Conservation (phyloP, 257 asterid species). For the Jasminum sambac region DNA sequence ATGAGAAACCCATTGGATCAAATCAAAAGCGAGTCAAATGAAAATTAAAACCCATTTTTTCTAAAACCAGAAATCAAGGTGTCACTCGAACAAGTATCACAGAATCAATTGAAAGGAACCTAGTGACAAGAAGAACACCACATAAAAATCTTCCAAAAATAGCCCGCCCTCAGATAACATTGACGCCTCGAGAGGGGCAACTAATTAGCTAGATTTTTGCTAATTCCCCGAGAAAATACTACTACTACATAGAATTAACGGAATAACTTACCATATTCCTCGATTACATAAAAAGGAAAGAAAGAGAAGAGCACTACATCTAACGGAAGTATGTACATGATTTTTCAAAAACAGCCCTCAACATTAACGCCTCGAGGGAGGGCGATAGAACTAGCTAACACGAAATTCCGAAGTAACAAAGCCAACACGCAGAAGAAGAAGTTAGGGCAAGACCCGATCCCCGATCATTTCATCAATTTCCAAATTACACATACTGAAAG, state of each 20-base stretch:
- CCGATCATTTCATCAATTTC: background rate
- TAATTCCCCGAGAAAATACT: background rate
- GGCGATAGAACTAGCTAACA: background rate
- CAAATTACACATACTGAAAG: background rate
- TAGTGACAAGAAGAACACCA: background rate
- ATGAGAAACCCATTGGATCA: background rate
- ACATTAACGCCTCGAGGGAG: background rate
- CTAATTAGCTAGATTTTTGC: background rate
- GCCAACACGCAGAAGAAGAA: background rate
- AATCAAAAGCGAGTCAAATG: background rate
- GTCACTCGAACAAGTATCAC: background rate
- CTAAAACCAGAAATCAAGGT: background rate
- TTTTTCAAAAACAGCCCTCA: background rate
- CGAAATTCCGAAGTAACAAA: background rate
- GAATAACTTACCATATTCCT: background rate
- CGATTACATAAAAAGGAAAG: background rate
- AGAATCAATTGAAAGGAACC: background rate
- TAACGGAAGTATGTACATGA: background rate
- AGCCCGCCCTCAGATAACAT: background rate
- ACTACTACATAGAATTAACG: background rate
- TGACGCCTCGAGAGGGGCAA: background rate
- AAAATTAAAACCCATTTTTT: background rate
- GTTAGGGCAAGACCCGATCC: background rate
- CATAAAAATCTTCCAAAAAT: background rate
- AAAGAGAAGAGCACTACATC: background rate